Evolutionary conservation across 1,284 basidiomycete species (phyloP), one percentile per base, ranked within the genome.

Genomic region (Ceratobasidium sp.): DNA sequence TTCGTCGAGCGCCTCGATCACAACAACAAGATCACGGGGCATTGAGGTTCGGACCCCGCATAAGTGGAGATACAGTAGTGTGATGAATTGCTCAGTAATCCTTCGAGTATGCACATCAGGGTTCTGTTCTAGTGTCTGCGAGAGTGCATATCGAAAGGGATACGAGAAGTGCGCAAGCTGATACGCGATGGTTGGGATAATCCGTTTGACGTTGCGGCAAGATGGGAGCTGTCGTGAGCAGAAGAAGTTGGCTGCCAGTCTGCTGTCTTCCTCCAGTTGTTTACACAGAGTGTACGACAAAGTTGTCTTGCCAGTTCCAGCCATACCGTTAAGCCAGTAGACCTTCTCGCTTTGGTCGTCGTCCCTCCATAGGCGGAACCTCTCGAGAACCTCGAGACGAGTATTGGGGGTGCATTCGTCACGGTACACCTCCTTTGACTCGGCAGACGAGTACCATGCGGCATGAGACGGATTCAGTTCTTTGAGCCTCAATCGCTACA

Each of bases 271-370:
- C n/a, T 56, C 13, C 23, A 56, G 11, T n/a, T 56, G 28, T 11
- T 56, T n/a, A 26, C 54, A 56, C 28, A 56, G 33, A n/a, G 13
- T 56, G n/a, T 56, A 56, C 33, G 54, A 11, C 23, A 56, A 11
- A 6, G 54, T 56, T 23, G 54, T 56, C 51, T 54, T 54, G 51
- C 51, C 65, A 17, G 42, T 45, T 45, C 42, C 42, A 45, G 42
- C 42, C 42, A 69, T 69, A 5, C 67, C 67, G 23, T 56, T 69
- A 10, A 69, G n/a, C 51, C 51, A 69, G 53, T 39, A 69, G 17
- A 69, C 23, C 17, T 37, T 53, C 33, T 23, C 28, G 5, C 49
- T 17, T 10, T 33, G 13, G 17, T 39, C 17, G 20, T 51, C 35
- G 23, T 54, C 13, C 47, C 17, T 20, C 65, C 65, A 68, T 6